A percentile compares a stretch with the other conserved stretches of the same genome.
These are phyloP conservation scores for Sequoiadendron giganteum DNA, from an alignment of 75 land plant genomes.

Conservation along the genomic window DNA sequence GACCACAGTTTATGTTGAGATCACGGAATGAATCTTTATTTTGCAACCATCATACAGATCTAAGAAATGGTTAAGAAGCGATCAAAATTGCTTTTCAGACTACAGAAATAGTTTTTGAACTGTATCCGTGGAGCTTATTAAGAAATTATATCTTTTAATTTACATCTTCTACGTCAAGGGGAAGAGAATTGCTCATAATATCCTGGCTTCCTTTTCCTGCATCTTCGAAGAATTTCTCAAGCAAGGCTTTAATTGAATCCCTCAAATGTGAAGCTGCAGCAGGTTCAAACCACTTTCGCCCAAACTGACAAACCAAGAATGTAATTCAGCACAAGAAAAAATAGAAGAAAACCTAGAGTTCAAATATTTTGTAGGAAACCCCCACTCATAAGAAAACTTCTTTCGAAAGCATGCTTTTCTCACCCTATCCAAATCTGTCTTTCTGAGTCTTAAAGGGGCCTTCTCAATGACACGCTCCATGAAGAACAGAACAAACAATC, in stretches of 20 bases:
- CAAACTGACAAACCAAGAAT: slow-evolving; percentile 62
- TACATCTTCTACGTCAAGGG: background rate
- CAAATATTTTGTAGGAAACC: background rate
- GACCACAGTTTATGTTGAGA: background rate
- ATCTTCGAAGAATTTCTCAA: slow-evolving; percentile 46
- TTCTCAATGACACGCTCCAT: slow-evolving; percentile 80
- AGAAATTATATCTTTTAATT: background rate
- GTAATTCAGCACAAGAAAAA: background rate
- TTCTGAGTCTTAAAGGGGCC: slow-evolving; percentile 63
- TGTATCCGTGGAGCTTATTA: background rate
- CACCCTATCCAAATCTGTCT: slow-evolving; percentile 64
- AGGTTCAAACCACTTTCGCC: slow-evolving; percentile 80
- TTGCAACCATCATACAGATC: background rate
- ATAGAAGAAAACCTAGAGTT: background rate
- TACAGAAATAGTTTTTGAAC: background rate
- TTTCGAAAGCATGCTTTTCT: background rate
- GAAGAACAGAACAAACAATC: slow-evolving; percentile 87
- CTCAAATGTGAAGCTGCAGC: slow-evolving; percentile 80
- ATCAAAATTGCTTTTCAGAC: background rate
- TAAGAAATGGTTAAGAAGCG: background rate
- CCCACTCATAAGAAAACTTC: background rate
- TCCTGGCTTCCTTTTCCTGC: slow-evolving; percentile 8
- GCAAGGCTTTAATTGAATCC: slow-evolving; percentile 31
- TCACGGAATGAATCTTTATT: background rate
- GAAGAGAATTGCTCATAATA: background rate